Percentiles rank a stretch among this genome's conserved stretches.
Conservation (phyloP, 805 yeast species). For the Yamadazyma olivae region DNA sequence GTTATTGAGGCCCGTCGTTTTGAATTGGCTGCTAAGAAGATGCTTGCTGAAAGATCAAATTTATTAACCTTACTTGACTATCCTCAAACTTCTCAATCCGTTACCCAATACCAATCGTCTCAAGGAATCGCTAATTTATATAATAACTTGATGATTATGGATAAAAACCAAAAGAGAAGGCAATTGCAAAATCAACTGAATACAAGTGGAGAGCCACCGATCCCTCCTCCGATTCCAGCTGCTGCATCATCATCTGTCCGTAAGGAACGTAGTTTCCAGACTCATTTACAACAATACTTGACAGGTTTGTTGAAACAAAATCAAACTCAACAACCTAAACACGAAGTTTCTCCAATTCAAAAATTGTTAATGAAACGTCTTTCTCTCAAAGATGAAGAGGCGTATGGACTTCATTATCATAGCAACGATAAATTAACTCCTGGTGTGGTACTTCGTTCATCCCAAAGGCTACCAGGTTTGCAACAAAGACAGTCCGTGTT, state of each 20-base stretch:
- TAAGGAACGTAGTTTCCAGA: conserved; percentile 40
- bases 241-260: conserved; percentile 52
- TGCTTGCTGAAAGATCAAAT: conserved; percentile 78
- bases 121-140: conserved; percentile 88
- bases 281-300: conserved; percentile 43
- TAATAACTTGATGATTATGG: conserved; percentile 69
- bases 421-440: conserved; percentile 64
- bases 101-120: conserved; percentile 74
- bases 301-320: conserved; percentile 35
- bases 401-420: conserved; percentile 79
- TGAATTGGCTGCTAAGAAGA: conserved; percentile 87
- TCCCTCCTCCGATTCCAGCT: conserved; percentile 56
- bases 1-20: conserved; percentile 90
- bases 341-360: conserved; percentile 38
- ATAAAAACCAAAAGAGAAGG: conserved; percentile 56
- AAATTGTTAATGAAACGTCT: conserved; percentile 52
- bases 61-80: conserved; percentile 78
- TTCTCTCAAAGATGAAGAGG: conserved; percentile 74
- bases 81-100: conserved; percentile 74
- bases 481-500: conserved; percentile 66
- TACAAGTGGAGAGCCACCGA: conserved; percentile 36
- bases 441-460: conserved; percentile 81
- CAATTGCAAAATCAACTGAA: conserved; percentile 42
- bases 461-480: conserved; percentile 43
- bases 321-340: conserved; percentile 21